Conservation (phyloP, 1,284 basidiomycete genomes). For the Neotropicomus parvogracilis region DNA sequence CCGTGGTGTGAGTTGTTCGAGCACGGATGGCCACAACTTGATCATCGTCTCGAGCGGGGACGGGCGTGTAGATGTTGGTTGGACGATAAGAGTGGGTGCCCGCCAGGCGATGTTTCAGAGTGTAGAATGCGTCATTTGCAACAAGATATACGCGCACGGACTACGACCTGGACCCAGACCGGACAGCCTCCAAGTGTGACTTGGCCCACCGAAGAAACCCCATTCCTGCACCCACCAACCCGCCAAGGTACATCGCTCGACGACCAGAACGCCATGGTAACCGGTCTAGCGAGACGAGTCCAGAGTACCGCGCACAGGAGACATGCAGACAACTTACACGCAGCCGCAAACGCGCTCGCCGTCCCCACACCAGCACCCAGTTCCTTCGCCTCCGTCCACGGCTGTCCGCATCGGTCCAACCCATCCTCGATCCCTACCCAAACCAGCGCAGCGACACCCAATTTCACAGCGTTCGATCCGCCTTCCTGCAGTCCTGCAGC, state of each 20-base stretch:
- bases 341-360: slow-evolving; percentile 51
- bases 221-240: slow-evolving; percentile 52
- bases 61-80: slow-evolving; percentile 7
- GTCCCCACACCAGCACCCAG: slow-evolving; percentile 64
- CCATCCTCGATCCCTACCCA: slow-evolving; percentile 73
- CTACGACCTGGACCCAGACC: slow-evolving; percentile 11
- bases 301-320: neutral
- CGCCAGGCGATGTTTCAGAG: slow-evolving; percentile 6
- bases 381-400: slow-evolving; percentile 50
- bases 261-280: slow-evolving; percentile 50
- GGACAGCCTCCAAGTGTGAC: slow-evolving; percentile 34
- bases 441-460: slow-evolving; percentile 53
- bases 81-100: slow-evolving; percentile 8
- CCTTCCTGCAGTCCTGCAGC: slow-evolving; percentile 69
- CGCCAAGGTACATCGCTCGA: slow-evolving; percentile 51
- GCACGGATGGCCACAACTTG: slow-evolving; percentile 61
- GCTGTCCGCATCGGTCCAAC: slow-evolving; percentile 42
- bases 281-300: slow-evolving; percentile 46
- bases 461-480: slow-evolving; percentile 50
- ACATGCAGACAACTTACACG: slow-evolving; percentile 50
- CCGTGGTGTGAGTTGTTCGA: slow-evolving; percentile 73
- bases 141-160: too few relatives aligned
- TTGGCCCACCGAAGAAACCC: slow-evolving; percentile 47
- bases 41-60: slow-evolving; percentile 46
- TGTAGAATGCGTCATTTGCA: too few relatives aligned